Conservation (phyloP, 208 protist species). For the Leishmania arabica region DNA sequence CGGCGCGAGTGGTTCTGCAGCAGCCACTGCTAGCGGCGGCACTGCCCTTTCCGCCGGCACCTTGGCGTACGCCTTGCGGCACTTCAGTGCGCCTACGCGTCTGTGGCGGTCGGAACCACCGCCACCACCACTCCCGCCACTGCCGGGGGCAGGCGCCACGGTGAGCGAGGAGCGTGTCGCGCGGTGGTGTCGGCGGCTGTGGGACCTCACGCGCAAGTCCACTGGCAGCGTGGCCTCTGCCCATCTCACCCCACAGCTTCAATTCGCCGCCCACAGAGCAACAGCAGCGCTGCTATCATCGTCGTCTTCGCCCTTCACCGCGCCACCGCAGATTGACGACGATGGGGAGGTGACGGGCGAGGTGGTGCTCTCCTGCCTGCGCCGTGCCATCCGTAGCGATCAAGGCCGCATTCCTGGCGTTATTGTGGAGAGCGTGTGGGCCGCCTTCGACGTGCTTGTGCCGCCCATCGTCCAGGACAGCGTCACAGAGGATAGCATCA, state of each 20-base stretch:
- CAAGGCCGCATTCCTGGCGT: slow-evolving; percentile 46
- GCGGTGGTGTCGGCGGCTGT: slow-evolving; percentile 72
- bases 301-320: neutral
- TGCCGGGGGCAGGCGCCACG: slow-evolving; percentile 3
- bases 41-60: neutral
- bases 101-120: neutral
- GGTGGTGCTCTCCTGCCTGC: slow-evolving; percentile 29
- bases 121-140: neutral
- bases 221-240: neutral
- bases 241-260: slow-evolving; percentile 8
- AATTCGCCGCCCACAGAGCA: neutral
- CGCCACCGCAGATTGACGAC: neutral
- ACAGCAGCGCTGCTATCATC: neutral
- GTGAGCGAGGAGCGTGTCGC: slow-evolving; percentile 62
- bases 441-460: slow-evolving; percentile 69
- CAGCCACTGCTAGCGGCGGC: neutral
- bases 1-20: neutral
- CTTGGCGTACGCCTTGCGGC: neutral
- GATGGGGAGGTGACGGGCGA: slow-evolving; percentile 18
- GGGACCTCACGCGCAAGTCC: slow-evolving; percentile 43
- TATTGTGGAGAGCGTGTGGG: slow-evolving; percentile 72
- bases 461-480: slow-evolving; percentile 36
- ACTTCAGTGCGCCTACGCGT: neutral
- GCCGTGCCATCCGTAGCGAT: slow-evolving; percentile 43
- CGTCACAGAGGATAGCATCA: slow-evolving; percentile 32